A percentile compares a stretch with the other conserved stretches of the same genome.
Conservation (phyloP, 495 filamentous ascomycete species). For the Pseudotulostoma volvatum region DNA sequence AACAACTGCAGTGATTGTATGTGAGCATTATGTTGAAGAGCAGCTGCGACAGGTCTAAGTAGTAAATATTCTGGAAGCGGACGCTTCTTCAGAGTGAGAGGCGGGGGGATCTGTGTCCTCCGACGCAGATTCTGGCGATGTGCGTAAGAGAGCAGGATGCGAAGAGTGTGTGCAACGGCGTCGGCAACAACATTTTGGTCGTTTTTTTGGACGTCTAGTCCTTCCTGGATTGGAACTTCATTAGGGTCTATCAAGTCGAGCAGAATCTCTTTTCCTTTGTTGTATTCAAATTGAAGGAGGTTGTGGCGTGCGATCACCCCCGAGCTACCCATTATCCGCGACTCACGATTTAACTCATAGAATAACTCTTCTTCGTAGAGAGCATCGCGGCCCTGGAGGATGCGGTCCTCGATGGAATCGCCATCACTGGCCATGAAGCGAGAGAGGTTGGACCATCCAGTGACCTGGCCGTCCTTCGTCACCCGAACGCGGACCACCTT, state of each 20-base stretch:
- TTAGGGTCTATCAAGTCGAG: slow-evolving; percentile 51
- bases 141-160: slow-evolving; percentile 53
- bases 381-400: slow-evolving; percentile 71
- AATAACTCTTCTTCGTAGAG: slow-evolving; percentile 89
- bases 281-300: slow-evolving; percentile 39
- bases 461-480: slow-evolving; percentile 22
- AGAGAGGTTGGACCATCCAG: slow-evolving; percentile 25
- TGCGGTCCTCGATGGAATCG: slow-evolving; percentile 41
- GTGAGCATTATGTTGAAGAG: slow-evolving; percentile 42
- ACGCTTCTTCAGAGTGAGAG: slow-evolving; percentile 35
- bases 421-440: slow-evolving; percentile 14
- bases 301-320: slow-evolving; percentile 46
- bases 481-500: slow-evolving; percentile 49
- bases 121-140: slow-evolving; percentile 50
- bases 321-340: slow-evolving; percentile 45
- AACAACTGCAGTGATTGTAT: slow-evolving; percentile 20
- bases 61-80: slow-evolving; percentile 38
- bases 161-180: slow-evolving; percentile 40
- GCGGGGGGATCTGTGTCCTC: slow-evolving; percentile 43
- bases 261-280: slow-evolving; percentile 35
- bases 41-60: slow-evolving; percentile 47
- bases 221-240: slow-evolving; percentile 5
- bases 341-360: slow-evolving; percentile 74
- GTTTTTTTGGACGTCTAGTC: slow-evolving; percentile 5
- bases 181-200: slow-evolving; percentile 32